A percentile compares a stretch with the other conserved stretches of the same genome.
phyloP scores from a whole-genome alignment of 1,139 yeast genomes.

The Geotrichum candidum region DNA sequence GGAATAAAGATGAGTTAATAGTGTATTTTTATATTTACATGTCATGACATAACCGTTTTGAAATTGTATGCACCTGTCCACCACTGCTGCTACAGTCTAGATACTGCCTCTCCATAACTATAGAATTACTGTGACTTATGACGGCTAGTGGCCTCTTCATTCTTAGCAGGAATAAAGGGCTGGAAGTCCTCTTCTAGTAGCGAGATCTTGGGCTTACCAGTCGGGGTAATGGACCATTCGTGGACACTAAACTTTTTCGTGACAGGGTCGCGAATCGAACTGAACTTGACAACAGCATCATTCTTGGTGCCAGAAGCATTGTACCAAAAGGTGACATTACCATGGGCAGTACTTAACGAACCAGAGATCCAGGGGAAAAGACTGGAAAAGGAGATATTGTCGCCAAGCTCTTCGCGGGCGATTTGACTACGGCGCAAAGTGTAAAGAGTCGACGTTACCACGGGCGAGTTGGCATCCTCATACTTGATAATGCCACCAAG shows the following conservation, averaged over 20 bases:
- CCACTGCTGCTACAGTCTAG: neutral
- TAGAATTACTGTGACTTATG: constrained; percentile 13
- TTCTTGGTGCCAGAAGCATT: constrained; percentile 52
- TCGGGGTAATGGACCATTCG: constrained; percentile 35
- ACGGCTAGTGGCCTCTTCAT: constrained; percentile 31
- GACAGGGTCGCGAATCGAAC: constrained; percentile 30
- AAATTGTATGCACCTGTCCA: too few relatives aligned
- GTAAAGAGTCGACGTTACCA: constrained; percentile 80
- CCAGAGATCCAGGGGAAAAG: constrained; percentile 90
- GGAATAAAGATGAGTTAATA: neutral
- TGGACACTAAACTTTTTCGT: constrained; percentile 30
- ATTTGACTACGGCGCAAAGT: constrained; percentile 70
- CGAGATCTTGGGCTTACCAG: constrained; percentile 23
- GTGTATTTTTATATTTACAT: neutral
- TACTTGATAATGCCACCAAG: constrained; percentile 77
- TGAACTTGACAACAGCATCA: constrained; percentile 33
- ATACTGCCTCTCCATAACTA: neutral
- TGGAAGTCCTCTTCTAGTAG: constrained; percentile 35
- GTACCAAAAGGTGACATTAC: constrained; percentile 68
- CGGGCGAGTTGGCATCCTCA: constrained; percentile 84
- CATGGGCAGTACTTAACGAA: constrained; percentile 72
- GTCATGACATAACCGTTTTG: neutral
- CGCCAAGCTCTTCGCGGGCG: constrained; percentile 65
- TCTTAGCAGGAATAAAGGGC: constrained; percentile 34
- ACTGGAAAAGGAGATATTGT: constrained; percentile 61